phyloP scores from a whole-genome alignment of 805 yeast species.

The Myxozyma geophila region DNA sequence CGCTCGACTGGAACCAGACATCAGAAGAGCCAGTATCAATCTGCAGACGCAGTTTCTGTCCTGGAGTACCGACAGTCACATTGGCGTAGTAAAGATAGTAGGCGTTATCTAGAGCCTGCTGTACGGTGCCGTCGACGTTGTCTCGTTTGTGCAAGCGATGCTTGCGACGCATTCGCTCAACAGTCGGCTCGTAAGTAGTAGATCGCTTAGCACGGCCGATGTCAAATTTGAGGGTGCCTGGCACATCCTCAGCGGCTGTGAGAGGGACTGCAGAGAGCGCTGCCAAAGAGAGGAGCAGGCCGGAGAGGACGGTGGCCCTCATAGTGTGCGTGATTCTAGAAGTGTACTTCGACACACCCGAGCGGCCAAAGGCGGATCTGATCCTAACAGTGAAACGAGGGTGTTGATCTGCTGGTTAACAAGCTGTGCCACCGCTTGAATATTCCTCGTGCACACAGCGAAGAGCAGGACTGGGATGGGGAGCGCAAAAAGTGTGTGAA shows the following conservation, averaged over 20 bases:
- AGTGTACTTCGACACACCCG: no score
- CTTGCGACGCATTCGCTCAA: slow-evolving; percentile 19
- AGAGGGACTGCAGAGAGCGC: slow-evolving; percentile 7
- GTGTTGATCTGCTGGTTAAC: no score
- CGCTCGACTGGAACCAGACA: slow-evolving; percentile 57
- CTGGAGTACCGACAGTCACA: slow-evolving; percentile 59
- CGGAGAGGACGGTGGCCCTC: not conserved
- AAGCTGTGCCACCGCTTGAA: no score
- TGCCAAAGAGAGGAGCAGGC: not conserved
- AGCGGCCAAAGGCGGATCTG: no score
- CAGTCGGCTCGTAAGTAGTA: slow-evolving; percentile 8
- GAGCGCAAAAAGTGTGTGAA: no score
- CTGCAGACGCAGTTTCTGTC: slow-evolving; percentile 57
- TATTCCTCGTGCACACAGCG: no score
- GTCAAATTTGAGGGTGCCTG: slow-evolving; percentile 27
- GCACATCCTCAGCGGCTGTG: slow-evolving; percentile 14
- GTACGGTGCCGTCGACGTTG: slow-evolving; percentile 20
- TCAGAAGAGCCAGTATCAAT: slow-evolving; percentile 82
- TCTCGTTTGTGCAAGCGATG: not conserved
- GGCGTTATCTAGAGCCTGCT: slow-evolving; percentile 29
- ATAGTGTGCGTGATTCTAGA: no score
- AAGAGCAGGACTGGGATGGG: no score
- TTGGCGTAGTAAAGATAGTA: slow-evolving; percentile 42
- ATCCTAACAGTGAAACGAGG: no score
- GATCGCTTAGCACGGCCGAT: slow-evolving; percentile 23